phyloP scores from a whole-genome alignment of 2,329 filamentous ascomycete genomes.

The Fusarium setosum region DNA sequence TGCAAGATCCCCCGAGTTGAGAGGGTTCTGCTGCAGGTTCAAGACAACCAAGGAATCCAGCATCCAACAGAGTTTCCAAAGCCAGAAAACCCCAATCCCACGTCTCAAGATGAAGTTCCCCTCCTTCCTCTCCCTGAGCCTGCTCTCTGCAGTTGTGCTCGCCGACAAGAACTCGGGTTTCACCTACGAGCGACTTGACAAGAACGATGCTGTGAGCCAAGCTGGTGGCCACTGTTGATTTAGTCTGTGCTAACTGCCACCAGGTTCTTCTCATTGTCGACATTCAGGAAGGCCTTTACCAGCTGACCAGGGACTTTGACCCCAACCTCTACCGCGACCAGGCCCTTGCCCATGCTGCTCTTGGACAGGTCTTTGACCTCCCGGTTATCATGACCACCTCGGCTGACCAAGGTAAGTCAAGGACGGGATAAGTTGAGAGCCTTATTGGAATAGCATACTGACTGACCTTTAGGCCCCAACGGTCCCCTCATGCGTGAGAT shows the following conservation, averaged over 20 bases:
- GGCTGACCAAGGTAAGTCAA: slow-evolving; percentile 57
- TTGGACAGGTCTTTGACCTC: slow-evolving; percentile 74
- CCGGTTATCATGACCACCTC: slow-evolving; percentile 79
- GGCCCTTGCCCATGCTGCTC: slow-evolving; percentile 74
- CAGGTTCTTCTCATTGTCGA: slow-evolving; percentile 52
- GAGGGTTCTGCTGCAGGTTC: slow-evolving; percentile 3
- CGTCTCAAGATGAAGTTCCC: slow-evolving; percentile 33
- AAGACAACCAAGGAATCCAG: slow-evolving; percentile 10
- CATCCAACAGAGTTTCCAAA: slow-evolving; percentile 2
- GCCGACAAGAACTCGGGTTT: slow-evolving; percentile 19
- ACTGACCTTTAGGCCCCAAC: slow-evolving; percentile 67
- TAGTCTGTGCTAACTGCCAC: background rate
- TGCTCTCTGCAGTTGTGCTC: slow-evolving; percentile 23
- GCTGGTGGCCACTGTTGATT: no score
- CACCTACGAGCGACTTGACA: slow-evolving; percentile 43
- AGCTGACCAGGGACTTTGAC: slow-evolving; percentile 72
- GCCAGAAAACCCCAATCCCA: background rate
- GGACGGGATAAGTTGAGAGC: background rate
- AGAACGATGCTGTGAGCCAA: slow-evolving; percentile 39
- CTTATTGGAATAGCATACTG: slow-evolving; percentile 43
- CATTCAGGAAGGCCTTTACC: slow-evolving; percentile 51
- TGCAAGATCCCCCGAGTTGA: background rate
- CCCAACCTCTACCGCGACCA: slow-evolving; percentile 73
- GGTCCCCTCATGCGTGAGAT: slow-evolving; percentile 78
- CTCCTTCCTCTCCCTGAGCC: slow-evolving; percentile 24